Base-by-base conservation (phyloP, 768 basidiomycete genomes). In the Russula brevipes region DNA sequence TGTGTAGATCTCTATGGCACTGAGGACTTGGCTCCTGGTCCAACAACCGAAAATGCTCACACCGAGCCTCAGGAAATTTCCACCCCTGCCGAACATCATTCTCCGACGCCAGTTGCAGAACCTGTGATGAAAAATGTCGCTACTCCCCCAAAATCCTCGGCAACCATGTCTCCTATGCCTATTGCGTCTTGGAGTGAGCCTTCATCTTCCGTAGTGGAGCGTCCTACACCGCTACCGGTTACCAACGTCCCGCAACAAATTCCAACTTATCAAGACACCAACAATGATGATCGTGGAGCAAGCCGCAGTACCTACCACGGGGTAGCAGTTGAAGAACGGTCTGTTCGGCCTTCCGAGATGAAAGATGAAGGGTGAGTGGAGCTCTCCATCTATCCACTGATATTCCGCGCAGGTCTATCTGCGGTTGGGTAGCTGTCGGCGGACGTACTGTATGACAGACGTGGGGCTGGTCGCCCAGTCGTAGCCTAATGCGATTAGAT, bases 341-440 rank as follows among this genome's bases (percentile, higher is more conserved):
- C 81, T 57, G 76, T 92, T 36, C 81, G 89, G 33, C 89, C 89
- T 24, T 87, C 86, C 11, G 93, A 95, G 75, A 93, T 92, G 91
- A 92, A 92, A 74, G 94, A 96, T 70, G 94, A 94, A 89, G 94
- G 94, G 94, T 96, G 83, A 91, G 93, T 66, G 7, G 9, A 16
- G 49, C 46, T 57, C 41, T 52, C 58, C 57, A 55, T 44, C 12
- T 36, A 45, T 44, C 24, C 39, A 54, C 66, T 77, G 76, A 76
- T 53, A 17, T 51, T 44, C 57, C 44, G 9, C 57, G 54, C 52
- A 66, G 60, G 47, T 54, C n/a, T 57, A 51, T 59, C 63, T 63
- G 55, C 52, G 52, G 54, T 60, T 51, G 58, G 58, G 59, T 54
- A 35, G 56, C 65, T 61, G 60, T 58, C 61, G 67, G 47, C 47